A percentile compares a stretch with the other conserved stretches of the same genome.
phyloP scores from a whole-genome alignment of 345 rosid species.

The Eucalyptus regnans region DNA sequence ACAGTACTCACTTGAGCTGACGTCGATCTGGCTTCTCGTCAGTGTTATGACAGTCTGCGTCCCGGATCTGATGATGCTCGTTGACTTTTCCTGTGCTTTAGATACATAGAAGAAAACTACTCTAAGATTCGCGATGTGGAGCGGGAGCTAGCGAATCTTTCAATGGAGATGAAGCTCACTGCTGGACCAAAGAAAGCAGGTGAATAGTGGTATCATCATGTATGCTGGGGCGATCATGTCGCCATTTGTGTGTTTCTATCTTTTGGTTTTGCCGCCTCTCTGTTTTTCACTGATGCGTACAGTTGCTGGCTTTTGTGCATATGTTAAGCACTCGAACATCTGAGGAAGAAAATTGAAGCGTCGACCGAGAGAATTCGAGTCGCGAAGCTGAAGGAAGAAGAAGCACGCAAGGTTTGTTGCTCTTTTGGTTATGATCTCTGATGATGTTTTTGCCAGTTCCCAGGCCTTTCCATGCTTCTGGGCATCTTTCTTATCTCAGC shows the following conservation, averaged over 20 bases:
- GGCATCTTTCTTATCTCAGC: neutral
- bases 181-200: slow-evolving; percentile 97
- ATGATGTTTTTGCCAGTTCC: neutral
- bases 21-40: neutral
- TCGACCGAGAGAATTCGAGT: slow-evolving; percentile 57
- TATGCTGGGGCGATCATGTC: neutral
- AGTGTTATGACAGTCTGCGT: neutral
- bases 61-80: neutral
- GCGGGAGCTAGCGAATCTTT: slow-evolving; percentile 59
- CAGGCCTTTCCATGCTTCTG: neutral
- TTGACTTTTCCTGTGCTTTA: slow-evolving; percentile 2
- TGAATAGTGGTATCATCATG: neutral
- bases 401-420: slow-evolving; percentile 61
- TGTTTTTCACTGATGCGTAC: neutral
- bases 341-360: slow-evolving; percentile 85
- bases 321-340: slow-evolving; percentile 57
- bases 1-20: neutral
- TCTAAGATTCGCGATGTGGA: slow-evolving; percentile 81
- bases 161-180: slow-evolving; percentile 92
- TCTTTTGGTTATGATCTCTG: neutral
- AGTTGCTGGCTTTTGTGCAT: slow-evolving; percentile 1
- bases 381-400: slow-evolving; percentile 74
- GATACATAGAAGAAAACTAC: slow-evolving; percentile 85
- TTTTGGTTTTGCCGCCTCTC: neutral
- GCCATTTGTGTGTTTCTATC: neutral